Evolutionary conservation across 441 rosid genomes (phyloP).

Genomic region (Jatropha multifida): DNA sequence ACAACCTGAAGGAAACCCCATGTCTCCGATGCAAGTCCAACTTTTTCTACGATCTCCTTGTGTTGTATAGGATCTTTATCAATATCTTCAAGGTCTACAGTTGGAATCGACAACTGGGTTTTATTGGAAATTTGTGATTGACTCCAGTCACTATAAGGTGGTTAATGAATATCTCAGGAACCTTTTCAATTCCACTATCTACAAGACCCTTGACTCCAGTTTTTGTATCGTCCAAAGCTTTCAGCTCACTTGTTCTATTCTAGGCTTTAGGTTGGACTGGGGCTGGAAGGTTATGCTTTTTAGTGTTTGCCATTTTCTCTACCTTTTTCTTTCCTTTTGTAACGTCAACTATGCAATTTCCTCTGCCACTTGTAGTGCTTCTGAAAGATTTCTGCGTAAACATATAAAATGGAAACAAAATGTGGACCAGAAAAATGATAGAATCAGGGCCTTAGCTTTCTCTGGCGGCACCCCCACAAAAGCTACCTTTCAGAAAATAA

Average conservation of each 20-base stretch:
- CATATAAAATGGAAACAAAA: too few relatives aligned
- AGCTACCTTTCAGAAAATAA: neutral
- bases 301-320: too few relatives aligned
- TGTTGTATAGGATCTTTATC: neutral
- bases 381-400: too few relatives aligned
- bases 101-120: neutral
- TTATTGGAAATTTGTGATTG: neutral
- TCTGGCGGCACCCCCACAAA: neutral
- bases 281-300: too few relatives aligned
- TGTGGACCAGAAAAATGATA: too few relatives aligned
- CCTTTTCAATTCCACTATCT: slow-evolving; percentile 7
- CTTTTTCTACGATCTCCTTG: slow-evolving; percentile 15
- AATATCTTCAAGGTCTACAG: slow-evolving; percentile 23
- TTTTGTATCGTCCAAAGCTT: slow-evolving; percentile 14
- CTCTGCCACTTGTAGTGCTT: too few relatives aligned
- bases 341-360: too few relatives aligned
- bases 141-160: neutral
- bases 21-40: slow-evolving; percentile 27
- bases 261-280: too few relatives aligned
- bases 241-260: neutral
- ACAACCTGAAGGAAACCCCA: slow-evolving; percentile 43
- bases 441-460: neutral
- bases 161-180: slow-evolving; percentile 15
- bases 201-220: slow-evolving; percentile 19
- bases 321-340: too few relatives aligned